These are phyloP conservation scores for Xylaria telfairii DNA, from an alignment of 495 filamentous ascomycete species.

Conservation along the genomic window DNA sequence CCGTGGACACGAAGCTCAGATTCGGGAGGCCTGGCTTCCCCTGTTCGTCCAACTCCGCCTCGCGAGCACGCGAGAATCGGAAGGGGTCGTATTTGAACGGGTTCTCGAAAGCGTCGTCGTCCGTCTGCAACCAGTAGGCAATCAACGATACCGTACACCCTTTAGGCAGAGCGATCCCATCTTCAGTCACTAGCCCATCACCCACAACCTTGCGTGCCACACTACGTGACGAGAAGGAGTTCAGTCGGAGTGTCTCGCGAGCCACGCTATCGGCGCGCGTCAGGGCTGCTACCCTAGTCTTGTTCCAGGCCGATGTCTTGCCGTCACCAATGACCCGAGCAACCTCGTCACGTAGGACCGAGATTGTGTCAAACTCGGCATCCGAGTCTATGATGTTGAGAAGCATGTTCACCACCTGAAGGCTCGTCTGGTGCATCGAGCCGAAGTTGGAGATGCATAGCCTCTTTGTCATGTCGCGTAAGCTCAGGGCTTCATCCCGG, in stretches of 20 bases:
- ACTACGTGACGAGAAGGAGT: slow-evolving; percentile 42
- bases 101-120: slow-evolving; percentile 40
- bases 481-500: slow-evolving; percentile 39
- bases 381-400: slow-evolving; percentile 41
- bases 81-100: slow-evolving; percentile 33
- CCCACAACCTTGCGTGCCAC: slow-evolving; percentile 38
- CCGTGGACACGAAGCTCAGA: slow-evolving; percentile 32
- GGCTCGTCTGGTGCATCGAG: slow-evolving; percentile 37
- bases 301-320: slow-evolving; percentile 38
- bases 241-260: slow-evolving; percentile 48
- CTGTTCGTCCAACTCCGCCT: slow-evolving; percentile 21
- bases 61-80: slow-evolving; percentile 31
- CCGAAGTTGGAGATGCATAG: slow-evolving; percentile 39
- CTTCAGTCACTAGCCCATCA: slow-evolving; percentile 34
- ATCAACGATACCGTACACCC: slow-evolving; percentile 37
- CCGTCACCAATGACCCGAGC: slow-evolving; percentile 25
- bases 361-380: slow-evolving; percentile 44
- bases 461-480: slow-evolving; percentile 38
- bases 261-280: slow-evolving; percentile 44
- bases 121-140: slow-evolving; percentile 38
- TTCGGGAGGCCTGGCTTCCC: slow-evolving; percentile 18
- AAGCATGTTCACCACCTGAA: slow-evolving; percentile 35
- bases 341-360: slow-evolving; percentile 43
- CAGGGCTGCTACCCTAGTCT: slow-evolving; percentile 42
- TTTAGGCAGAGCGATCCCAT: slow-evolving; percentile 44